A percentile compares a stretch with the other conserved stretches of the same genome.
Conservation (phyloP, 495 filamentous ascomycete genomes). For the Aspergillus affinis region DNA sequence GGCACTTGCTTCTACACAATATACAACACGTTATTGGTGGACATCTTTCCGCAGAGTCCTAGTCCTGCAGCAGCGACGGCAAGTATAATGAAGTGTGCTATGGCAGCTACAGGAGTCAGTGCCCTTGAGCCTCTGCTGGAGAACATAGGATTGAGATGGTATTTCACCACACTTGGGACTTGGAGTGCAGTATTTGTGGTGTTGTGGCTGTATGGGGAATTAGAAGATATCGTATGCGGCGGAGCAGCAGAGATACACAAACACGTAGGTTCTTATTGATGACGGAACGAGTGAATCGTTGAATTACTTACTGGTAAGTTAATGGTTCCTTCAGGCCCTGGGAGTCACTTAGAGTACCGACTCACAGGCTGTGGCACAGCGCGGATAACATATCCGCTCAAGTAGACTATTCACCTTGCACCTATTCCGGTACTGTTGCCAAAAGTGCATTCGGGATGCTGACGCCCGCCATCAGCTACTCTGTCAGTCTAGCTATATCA, state of each 20-base stretch:
- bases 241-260: background rate
- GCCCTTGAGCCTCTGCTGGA: background rate
- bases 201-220: background rate
- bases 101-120: background rate
- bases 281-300: no score
- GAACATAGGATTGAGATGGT: background rate
- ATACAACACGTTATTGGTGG: background rate
- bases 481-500: no score
- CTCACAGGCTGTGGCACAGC: no score
- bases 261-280: background rate
- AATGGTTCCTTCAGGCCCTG: no score
- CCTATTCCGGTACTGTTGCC: no score
- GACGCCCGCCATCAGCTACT: no score
- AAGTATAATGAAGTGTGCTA: no score
- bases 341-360: no score
- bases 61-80: background rate
- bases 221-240: background rate
- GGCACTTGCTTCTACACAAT: background rate
- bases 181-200: background rate
- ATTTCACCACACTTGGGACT: constrained; percentile 1
- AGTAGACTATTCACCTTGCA: no score
- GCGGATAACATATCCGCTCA: no score
- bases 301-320: no score
- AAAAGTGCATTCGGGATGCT: no score
- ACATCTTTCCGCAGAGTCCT: constrained; percentile 1